These are phyloP conservation scores for Paraphysoderma sedebokerense DNA, from an alignment of 371 early-diverging fungal species.

Conservation along the genomic window DNA sequence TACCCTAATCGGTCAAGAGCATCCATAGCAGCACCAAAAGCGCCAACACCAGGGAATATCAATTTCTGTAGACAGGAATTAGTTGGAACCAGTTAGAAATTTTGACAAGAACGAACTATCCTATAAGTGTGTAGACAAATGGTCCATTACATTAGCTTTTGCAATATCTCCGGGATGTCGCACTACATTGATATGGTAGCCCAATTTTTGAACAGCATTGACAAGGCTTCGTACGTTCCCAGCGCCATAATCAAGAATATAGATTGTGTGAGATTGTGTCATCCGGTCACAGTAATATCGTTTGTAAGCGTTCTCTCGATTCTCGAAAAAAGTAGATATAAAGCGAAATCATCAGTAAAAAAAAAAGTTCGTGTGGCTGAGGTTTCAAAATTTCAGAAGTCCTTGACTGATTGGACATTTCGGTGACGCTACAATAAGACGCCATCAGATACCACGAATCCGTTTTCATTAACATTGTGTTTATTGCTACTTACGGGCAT, in stretches of 20 bases:
- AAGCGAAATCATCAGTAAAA: no score
- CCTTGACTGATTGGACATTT: no score
- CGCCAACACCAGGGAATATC: constrained; percentile 96
- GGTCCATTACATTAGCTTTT: constrained; percentile 58
- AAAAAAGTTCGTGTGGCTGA: no score
- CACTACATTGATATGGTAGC: constrained; percentile 63
- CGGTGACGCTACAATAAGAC: no score
- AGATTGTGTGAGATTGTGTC: background rate
- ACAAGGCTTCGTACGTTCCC: constrained; percentile 92
- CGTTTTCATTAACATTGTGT: no score
- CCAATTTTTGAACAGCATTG: constrained; percentile 79
- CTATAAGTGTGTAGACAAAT: background rate
- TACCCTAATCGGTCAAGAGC: constrained; percentile 56
- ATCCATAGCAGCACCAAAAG: constrained; percentile 81
- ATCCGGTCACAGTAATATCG: no score
- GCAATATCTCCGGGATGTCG: constrained; percentile 55
- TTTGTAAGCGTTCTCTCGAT: no score
- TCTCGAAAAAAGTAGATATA: no score
- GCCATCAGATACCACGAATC: no score
- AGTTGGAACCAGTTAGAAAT: background rate
- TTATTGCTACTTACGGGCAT: no score
- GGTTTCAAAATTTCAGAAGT: no score
- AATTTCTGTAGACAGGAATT: constrained; percentile 45
- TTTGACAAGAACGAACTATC: constrained; percentile 1
- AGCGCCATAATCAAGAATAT: constrained; percentile 93